Evolutionary conservation across 805 yeast species (phyloP), one percentile per base, ranked within the genome.

Genomic region (Millerozyma acaciae): DNA sequence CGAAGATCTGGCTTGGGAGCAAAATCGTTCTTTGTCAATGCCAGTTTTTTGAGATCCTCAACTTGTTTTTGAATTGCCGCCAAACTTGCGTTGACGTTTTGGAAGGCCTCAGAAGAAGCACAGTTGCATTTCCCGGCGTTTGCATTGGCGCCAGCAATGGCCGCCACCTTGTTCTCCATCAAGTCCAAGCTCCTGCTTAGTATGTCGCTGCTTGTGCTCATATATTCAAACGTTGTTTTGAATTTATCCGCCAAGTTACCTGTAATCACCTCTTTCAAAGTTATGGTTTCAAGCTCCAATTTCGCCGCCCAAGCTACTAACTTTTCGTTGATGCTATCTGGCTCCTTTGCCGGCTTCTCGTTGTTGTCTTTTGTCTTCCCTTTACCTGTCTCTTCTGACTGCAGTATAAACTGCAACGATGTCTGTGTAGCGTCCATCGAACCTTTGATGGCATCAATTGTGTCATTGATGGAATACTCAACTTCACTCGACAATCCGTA

Each of bases 221-320:
- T 12, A 8, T 6, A 15, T 6, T 7, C 15, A 7, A 23, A 23
- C 6, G 26, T 23, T 23, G 12, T 23, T n/a, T 10, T n/a, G 16
- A 38, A 26, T 8, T 33, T 21, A 24, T 21, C 28, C n/a, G 22
- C 21, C 16, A 38, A n/a, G 9, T 33, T 39, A 12, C 38, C 32
- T 4, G 33, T 33, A 8, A 50, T 22, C 3, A 37, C 23, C 8
- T 48, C 47, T 30, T 53, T 53, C 21, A 59, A 39, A 7, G 55
- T 47, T 9, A 55, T 34, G 1, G 58, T 49, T 33, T 59, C 63
- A 8, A 56, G 34, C 33, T 58, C 64, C 14, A 60, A 39, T 27
- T 51, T 44, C 2, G 61, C 48, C 4, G 65, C 65, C 62, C 63
- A 55, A 9, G 33, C 35, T 2, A 50, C 34, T 14, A 59, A 30